Percentiles rank a stretch among this genome's conserved stretches.
Conservation (phyloP, 2,329 filamentous ascomycete species). For the Fusarium mundagurra region DNA sequence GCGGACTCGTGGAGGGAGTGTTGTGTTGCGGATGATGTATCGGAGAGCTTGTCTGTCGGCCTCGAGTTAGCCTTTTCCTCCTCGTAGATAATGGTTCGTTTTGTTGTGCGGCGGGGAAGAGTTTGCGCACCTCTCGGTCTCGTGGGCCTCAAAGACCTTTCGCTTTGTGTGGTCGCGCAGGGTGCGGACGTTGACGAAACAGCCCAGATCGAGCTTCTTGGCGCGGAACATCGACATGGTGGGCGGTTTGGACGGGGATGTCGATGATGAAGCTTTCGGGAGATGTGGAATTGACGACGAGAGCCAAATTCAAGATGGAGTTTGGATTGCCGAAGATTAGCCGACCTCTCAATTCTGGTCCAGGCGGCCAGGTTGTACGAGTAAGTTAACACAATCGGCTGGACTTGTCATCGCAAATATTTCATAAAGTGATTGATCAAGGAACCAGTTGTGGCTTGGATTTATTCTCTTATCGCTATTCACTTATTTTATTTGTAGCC, state of each 20-base stretch:
- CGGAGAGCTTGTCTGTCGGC: slow-evolving; percentile 82
- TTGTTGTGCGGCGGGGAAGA: background rate
- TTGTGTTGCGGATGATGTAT: slow-evolving; percentile 94
- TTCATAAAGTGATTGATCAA: background rate
- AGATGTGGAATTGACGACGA: slow-evolving; percentile 17
- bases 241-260: slow-evolving; percentile 40
- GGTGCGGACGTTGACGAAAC: slow-evolving; percentile 85
- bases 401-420: background rate
- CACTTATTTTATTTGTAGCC: background rate
- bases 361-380: no score
- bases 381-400: background rate
- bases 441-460: rapidly evolving
- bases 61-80: slow-evolving; percentile 5
- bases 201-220: slow-evolving; percentile 89
- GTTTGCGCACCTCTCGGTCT: slow-evolving; percentile 80
- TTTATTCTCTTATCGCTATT: no score
- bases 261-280: slow-evolving; percentile 27
- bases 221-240: slow-evolving; percentile 86
- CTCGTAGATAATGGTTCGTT: rapidly evolving
- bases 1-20: slow-evolving; percentile 81
- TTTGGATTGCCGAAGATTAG: slow-evolving; percentile 23
- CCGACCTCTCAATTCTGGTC: background rate
- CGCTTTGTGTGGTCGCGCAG: slow-evolving; percentile 98
- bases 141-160: slow-evolving; percentile 86
- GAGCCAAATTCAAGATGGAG: slow-evolving; percentile 16